Conservation (phyloP, 805 yeast genomes). For the Lachancea sp. region DNA sequence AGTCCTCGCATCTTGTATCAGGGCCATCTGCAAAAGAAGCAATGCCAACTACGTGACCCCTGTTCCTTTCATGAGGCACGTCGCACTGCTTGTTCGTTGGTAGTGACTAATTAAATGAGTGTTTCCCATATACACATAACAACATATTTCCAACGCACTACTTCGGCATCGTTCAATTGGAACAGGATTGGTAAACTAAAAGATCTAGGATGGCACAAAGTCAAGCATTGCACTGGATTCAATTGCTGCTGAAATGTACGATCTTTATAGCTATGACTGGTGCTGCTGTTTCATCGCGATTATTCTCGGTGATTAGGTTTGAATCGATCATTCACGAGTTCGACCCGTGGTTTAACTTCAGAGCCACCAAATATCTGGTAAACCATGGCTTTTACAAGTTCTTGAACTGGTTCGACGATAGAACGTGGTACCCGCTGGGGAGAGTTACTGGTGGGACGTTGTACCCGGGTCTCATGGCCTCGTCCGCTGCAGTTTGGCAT, state of each 20-base stretch:
- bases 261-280: conserved; percentile 76
- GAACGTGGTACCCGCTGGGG: conserved; percentile 99
- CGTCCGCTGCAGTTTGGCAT: conserved; percentile 87
- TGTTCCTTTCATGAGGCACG: too few relatives aligned
- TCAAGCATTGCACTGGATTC: conserved; percentile 16
- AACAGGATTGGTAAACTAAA: neutral
- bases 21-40: too few relatives aligned
- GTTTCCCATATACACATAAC: too few relatives aligned
- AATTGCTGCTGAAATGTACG: conserved; percentile 43
- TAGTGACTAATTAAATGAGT: too few relatives aligned
- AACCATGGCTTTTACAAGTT: conserved; percentile 81
- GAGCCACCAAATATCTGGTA: conserved; percentile 92
- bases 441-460: conserved; percentile 98
- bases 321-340: conserved; percentile 97
- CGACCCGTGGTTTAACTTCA: conserved; percentile 92
- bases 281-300: conserved; percentile 86
- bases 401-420: conserved; percentile 96
- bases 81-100: too few relatives aligned
- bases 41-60: too few relatives aligned
- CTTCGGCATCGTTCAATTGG: neutral
- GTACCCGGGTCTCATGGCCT: conserved; percentile 97
- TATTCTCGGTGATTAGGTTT: conserved; percentile 93
- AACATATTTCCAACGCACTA: too few relatives aligned
- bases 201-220: conserved; percentile 4
- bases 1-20: too few relatives aligned